These are phyloP conservation scores for Zymoseptoria crescenta DNA, from an alignment of 2,329 filamentous ascomycete species.

Conservation along the genomic window DNA sequence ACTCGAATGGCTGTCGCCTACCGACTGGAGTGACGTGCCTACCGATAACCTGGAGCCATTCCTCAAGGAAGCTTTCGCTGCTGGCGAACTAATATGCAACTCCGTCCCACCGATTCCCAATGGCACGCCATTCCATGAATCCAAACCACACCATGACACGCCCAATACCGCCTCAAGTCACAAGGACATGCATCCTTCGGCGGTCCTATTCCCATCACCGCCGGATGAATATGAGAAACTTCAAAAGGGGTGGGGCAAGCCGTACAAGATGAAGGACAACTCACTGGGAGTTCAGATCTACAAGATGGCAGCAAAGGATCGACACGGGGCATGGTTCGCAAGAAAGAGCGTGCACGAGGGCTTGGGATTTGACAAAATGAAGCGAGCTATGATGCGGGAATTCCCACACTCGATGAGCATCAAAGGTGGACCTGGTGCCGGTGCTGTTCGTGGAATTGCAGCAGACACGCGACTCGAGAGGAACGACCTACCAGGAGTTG, in stretches of 20 bases:
- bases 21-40: slow-evolving; percentile 40
- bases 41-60: slow-evolving; percentile 34
- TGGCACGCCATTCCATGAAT: slow-evolving; percentile 37
- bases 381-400: slow-evolving; percentile 66
- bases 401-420: slow-evolving; percentile 70
- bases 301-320: slow-evolving; percentile 71
- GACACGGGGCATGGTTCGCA: slow-evolving; percentile 84
- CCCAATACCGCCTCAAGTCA: slow-evolving; percentile 44
- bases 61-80: slow-evolving; percentile 35
- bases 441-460: slow-evolving; percentile 76
- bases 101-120: slow-evolving; percentile 59
- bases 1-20: slow-evolving; percentile 37
- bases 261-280: slow-evolving; percentile 70
- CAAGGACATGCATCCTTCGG: slow-evolving; percentile 47
- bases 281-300: slow-evolving; percentile 69
- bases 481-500: slow-evolving; percentile 49
- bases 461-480: slow-evolving; percentile 68
- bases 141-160: slow-evolving; percentile 51
- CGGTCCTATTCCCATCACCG: slow-evolving; percentile 42
- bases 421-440: slow-evolving; percentile 60
- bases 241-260: slow-evolving; percentile 79
- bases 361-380: slow-evolving; percentile 69
- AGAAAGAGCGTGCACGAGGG: slow-evolving; percentile 74
- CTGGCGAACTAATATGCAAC: slow-evolving; percentile 64
- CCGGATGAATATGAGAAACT: slow-evolving; percentile 51